These are phyloP conservation scores for Sicyos baderoa DNA, from an alignment of 306 rosid species.

Conservation along the genomic window DNA sequence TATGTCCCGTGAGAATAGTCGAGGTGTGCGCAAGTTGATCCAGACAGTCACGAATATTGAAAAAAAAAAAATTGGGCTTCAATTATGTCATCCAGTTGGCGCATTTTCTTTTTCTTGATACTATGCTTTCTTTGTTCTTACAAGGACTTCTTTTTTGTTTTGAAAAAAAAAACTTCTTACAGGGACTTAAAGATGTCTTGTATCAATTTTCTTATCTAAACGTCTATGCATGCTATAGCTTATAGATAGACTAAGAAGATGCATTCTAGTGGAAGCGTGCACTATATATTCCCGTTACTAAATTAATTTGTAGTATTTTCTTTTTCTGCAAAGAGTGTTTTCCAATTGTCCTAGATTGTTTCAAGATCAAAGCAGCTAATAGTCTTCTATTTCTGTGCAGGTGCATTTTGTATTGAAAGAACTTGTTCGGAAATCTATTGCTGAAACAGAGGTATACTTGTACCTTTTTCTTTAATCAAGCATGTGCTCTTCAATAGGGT, in stretches of 20 bases:
- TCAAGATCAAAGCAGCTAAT: conserved; percentile 3
- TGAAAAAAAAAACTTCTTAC: neutral
- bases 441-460: conserved; percentile 71
- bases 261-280: neutral
- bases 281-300: neutral
- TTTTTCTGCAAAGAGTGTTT: neutral
- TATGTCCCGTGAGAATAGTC: no score
- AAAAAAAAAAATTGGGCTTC: no score
- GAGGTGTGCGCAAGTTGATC: no score
- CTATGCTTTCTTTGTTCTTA: no score
- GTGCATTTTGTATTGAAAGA: conserved; percentile 93
- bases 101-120: no score
- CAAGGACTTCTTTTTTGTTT: no score
- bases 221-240: neutral
- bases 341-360: neutral
- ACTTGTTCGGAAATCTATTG: conserved; percentile 88
- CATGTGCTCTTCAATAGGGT: neutral
- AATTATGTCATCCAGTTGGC: no score
- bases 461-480: neutral
- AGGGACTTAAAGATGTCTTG: neutral
- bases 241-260: neutral
- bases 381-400: conserved; percentile 33
- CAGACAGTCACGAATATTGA: no score
- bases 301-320: neutral
- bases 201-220: neutral